A percentile compares a stretch with the other conserved stretches of the same genome.
phyloP scores from a whole-genome alignment of 176 grass and related monocot genomes.

The Aegilops speltoides region DNA sequence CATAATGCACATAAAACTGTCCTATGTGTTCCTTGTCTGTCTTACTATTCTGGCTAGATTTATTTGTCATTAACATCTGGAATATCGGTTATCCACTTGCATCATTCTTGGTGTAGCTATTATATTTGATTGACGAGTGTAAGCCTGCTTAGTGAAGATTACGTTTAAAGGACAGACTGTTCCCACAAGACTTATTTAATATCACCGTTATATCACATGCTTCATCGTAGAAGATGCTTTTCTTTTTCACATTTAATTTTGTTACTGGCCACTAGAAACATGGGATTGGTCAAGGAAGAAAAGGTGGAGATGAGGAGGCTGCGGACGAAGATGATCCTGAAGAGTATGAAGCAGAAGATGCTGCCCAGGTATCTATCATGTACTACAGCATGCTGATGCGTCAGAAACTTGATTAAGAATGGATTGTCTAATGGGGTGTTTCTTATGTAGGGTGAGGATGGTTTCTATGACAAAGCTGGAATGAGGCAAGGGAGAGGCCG shows the following conservation, averaged over 20 bases:
- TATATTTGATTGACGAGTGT: constrained; percentile 1
- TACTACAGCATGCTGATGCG: too few relatives aligned
- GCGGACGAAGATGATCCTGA: constrained; percentile 45
- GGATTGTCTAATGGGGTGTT: background rate
- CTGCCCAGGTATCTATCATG: constrained; percentile 27
- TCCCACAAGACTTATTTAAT: background rate
- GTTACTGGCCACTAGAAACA: constrained; percentile 35
- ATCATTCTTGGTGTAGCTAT: background rate
- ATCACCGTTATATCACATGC: background rate
- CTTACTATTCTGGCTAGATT: background rate
- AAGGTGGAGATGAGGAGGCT: constrained; percentile 38
- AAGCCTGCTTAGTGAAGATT: background rate
- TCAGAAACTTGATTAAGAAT: background rate
- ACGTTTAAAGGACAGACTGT: background rate
- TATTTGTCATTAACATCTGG: background rate
- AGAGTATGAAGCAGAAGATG: constrained; percentile 35
- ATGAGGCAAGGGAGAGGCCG: constrained; percentile 46
- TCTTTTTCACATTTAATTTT: background rate
- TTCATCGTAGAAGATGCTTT: background rate
- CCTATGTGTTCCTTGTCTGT: background rate
- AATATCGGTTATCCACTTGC: background rate
- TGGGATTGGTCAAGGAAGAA: constrained; percentile 41
- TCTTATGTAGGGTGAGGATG: constrained; percentile 45
- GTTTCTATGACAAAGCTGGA: constrained; percentile 44
- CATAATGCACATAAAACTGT: background rate